Percentiles rank a stretch among this genome's conserved stretches.
These are phyloP conservation scores for Chondrus crispus DNA, from an alignment of 23 red algal species.

Conservation along the genomic window DNA sequence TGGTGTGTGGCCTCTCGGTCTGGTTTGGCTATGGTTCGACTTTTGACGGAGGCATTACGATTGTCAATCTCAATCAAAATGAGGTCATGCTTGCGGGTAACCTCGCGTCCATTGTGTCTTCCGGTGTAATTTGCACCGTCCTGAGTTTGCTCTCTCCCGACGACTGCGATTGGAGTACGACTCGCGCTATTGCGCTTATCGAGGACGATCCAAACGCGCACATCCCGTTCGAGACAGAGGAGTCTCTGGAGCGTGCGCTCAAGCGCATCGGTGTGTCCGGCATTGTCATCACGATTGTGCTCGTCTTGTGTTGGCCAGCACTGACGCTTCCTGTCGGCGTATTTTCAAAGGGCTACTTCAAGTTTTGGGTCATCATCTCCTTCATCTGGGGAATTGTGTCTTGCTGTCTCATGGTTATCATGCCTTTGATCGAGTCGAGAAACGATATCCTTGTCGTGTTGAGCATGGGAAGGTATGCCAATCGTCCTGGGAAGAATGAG, in stretches of 20 bases:
- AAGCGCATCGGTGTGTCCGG: constrained; percentile 28
- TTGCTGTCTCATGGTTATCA: constrained; percentile 52
- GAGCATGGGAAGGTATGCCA: constrained; percentile 50
- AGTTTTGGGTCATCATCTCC: constrained; percentile 70
- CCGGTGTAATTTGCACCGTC: constrained; percentile 57
- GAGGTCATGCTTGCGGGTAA: constrained; percentile 73
- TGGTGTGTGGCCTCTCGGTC: constrained; percentile 40
- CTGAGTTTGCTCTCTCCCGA: constrained; percentile 49
- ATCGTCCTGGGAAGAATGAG: not conserved
- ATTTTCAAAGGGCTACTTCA: constrained; percentile 67
- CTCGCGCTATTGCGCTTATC: constrained; percentile 66
- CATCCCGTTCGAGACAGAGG: constrained; percentile 62
- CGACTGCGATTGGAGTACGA: constrained; percentile 80
- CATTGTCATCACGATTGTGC: constrained; percentile 9
- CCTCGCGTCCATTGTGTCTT: constrained; percentile 60
- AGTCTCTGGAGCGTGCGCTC: constrained; percentile 52
- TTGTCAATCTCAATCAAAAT: constrained; percentile 21
- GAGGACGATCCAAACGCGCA: constrained; percentile 83
- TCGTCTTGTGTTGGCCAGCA: constrained; percentile 68
- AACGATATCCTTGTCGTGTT: constrained; percentile 60
- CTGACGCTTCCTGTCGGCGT: constrained; percentile 60
- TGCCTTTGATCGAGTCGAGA: constrained; percentile 69
- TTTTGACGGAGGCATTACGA: constrained; percentile 48
- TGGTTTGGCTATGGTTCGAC: constrained; percentile 70
- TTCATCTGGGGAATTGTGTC: constrained; percentile 79